phyloP scores from a whole-genome alignment of 768 basidiomycete species.

The Hirschioporus abietinus region DNA sequence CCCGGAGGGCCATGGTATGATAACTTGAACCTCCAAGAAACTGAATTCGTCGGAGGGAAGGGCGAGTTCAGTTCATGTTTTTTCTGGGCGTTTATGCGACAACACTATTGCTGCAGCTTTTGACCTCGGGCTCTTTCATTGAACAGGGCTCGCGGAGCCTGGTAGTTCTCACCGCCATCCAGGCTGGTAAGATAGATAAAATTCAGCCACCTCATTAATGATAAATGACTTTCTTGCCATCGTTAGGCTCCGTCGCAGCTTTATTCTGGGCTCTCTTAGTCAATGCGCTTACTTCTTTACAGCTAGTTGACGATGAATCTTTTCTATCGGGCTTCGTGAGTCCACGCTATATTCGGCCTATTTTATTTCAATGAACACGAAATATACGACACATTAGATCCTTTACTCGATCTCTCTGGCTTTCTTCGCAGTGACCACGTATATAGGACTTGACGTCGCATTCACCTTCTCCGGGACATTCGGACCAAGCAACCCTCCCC shows the following conservation, averaged over 20 bases:
- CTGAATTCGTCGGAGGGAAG: too few relatives aligned
- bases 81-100: constrained; percentile 64
- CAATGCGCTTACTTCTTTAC: constrained; percentile 74
- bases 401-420: constrained; percentile 24
- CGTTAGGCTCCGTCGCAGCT: constrained; percentile 45
- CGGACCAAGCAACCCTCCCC: constrained; percentile 53
- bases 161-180: constrained; percentile 70
- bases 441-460: constrained; percentile 80
- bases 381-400: constrained; percentile 39
- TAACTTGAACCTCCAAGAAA: too few relatives aligned
- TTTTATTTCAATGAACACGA: constrained; percentile 36
- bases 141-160: constrained; percentile 71
- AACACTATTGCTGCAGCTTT: constrained; percentile 71
- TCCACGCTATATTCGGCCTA: constrained; percentile 12
- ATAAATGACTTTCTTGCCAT: too few relatives aligned
- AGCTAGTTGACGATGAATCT: constrained; percentile 90
- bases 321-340: constrained; percentile 59
- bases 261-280: constrained; percentile 77
- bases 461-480: constrained; percentile 57
- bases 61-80: constrained; percentile 66
- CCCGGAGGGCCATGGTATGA: too few relatives aligned
- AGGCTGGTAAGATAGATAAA: constrained; percentile 35
- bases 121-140: constrained; percentile 79
- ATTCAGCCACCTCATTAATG: neutral
- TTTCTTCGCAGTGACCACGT: constrained; percentile 69